A percentile compares a stretch with the other conserved stretches of the same genome.
Evolutionary conservation across 2,329 filamentous ascomycete genomes (phyloP).

Genomic region (Paraphoma sp.): DNA sequence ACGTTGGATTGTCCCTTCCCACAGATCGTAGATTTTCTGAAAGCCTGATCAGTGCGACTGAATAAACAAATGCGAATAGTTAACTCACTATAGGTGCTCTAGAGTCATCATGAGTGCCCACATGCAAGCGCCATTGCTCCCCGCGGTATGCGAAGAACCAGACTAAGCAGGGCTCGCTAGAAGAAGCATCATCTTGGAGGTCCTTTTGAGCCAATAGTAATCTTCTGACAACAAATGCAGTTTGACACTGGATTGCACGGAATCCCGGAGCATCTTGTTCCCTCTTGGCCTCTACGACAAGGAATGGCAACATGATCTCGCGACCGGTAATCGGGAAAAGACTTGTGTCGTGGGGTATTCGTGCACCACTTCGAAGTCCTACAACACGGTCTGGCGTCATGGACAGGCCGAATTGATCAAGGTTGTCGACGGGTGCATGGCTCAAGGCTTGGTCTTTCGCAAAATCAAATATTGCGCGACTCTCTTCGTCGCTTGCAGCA

Average conservation of each 20-base stretch:
- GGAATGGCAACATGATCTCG: slow-evolving; percentile 15
- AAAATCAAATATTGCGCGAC: slow-evolving; percentile 3
- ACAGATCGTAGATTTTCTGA: slow-evolving; percentile 23
- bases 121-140: slow-evolving; percentile 23
- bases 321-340: slow-evolving; percentile 6
- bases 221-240: slow-evolving; percentile 19
- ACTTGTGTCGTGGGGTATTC: neutral
- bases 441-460: neutral
- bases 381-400: slow-evolving; percentile 21
- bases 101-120: slow-evolving; percentile 2
- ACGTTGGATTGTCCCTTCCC: slow-evolving; percentile 23
- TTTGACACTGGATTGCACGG: slow-evolving; percentile 17
- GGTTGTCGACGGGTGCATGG: slow-evolving; percentile 5
- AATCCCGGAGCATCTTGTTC: slow-evolving; percentile 13
- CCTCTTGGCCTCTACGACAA: slow-evolving; percentile 26
- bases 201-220: slow-evolving; percentile 17
- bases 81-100: slow-evolving; percentile 10
- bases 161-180: slow-evolving; percentile 17
- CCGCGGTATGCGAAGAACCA: slow-evolving; percentile 27
- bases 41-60: neutral
- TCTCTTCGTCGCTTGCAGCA: slow-evolving; percentile 7
- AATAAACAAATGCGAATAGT: neutral
- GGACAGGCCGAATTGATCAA: slow-evolving; percentile 4
- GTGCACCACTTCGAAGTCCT: slow-evolving; percentile 7
- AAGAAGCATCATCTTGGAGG: neutral